Evolutionary conservation across 352 stramenopile genomes (phyloP).

Genomic region (Phytophthora multivora): DNA sequence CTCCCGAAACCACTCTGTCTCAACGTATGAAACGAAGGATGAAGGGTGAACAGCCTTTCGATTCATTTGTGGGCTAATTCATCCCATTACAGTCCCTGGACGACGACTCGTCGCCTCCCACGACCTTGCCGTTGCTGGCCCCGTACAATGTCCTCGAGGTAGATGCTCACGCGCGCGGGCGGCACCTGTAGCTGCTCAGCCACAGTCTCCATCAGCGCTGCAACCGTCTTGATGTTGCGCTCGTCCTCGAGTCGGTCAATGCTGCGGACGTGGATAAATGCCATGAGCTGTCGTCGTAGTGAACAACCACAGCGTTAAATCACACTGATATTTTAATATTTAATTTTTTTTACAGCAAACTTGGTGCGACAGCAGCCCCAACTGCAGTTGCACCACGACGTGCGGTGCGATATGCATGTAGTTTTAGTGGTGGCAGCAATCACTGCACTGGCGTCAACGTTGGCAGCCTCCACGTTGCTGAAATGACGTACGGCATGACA

Average conservation of each 20-base stretch:
- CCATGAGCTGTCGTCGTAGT: constrained; percentile 13
- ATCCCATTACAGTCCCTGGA: background rate
- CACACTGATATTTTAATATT: too few relatives aligned
- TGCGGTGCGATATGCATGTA: constrained; percentile 17
- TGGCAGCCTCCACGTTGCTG: constrained; percentile 27
- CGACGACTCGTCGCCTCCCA: too few relatives aligned
- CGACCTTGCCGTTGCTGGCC: constrained; percentile 29
- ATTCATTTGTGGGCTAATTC: background rate
- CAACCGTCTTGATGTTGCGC: constrained; percentile 30
- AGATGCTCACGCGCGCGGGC: constrained; percentile 35
- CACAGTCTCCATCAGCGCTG: constrained; percentile 25
- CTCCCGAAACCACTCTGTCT: too few relatives aligned
- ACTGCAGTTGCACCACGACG: constrained; percentile 29
- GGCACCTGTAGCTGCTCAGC: constrained; percentile 28
- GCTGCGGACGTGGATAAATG: constrained; percentile 36
- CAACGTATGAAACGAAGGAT: too few relatives aligned
- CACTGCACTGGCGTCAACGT: constrained; percentile 18
- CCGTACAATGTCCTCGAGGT: constrained; percentile 43
- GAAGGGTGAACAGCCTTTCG: background rate
- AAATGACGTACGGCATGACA: constrained; percentile 35
- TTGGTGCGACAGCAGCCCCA: constrained; percentile 26
- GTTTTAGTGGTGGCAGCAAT: constrained; percentile 25
- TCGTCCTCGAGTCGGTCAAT: constrained; percentile 35
- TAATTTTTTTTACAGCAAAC: constrained; percentile 1
- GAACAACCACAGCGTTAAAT: too few relatives aligned